These are phyloP conservation scores for Candida qinlingensis DNA, from an alignment of 805 yeast genomes.

Conservation along the genomic window DNA sequence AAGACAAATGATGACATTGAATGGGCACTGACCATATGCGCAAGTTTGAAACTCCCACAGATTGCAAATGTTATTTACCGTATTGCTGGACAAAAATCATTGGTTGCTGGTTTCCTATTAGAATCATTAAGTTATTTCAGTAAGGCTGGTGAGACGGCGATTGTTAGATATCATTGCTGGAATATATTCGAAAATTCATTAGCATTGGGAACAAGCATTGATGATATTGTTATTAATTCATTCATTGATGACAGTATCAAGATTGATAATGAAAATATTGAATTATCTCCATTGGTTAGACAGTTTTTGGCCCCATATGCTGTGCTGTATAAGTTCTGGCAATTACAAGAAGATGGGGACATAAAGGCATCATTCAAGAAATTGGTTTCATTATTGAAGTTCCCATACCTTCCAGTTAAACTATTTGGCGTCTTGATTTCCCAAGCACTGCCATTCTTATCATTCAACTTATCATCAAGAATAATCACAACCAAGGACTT, in stretches of 20 bases:
- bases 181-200: constrained; percentile 56
- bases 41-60: constrained; percentile 53
- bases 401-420: constrained; percentile 49
- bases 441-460: constrained; percentile 42
- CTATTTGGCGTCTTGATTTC: constrained; percentile 44
- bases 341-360: constrained; percentile 25
- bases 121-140: constrained; percentile 64
- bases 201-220: constrained; percentile 44
- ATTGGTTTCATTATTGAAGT: constrained; percentile 37
- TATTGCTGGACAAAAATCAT: constrained; percentile 24
- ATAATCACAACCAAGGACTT: constrained; percentile 19
- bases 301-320: constrained; percentile 73
- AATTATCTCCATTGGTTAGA: constrained; percentile 51
- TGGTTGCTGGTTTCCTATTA: constrained; percentile 28
- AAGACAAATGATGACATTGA: constrained; percentile 71
- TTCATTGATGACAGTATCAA: constrained; percentile 35
- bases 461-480: constrained; percentile 17
- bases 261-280: constrained; percentile 22
- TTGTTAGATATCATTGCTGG: constrained; percentile 51
- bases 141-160: constrained; percentile 51
- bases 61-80: constrained; percentile 51
- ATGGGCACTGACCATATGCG: constrained; percentile 72
- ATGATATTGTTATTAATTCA: constrained; percentile 52
- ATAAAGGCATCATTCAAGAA: constrained; percentile 26
- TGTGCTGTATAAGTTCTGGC: constrained; percentile 47